Evolutionary conservation across 176 grass and related monocot species (phyloP), one percentile per base, ranked within the genome.

Genomic region (Canna indica): DNA sequence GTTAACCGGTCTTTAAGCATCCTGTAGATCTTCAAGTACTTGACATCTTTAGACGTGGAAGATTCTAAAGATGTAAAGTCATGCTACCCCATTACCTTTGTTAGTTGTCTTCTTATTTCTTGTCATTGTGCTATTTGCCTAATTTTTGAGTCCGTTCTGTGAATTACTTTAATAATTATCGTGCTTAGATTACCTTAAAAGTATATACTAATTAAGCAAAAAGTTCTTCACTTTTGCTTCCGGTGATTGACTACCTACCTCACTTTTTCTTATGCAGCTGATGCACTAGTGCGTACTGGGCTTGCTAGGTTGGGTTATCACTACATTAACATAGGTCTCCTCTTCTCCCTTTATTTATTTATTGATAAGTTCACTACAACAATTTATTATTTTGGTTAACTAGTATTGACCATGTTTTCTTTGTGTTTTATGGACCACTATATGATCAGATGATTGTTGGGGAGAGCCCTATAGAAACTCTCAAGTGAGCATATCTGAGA

Each of bases 401-500:
- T 22, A 36, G 54, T 38, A 56, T 20, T 11, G 32, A 59, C 33
- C 5, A 29, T 16, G 35, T 46, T 38, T 22, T 41, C 9, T 26
- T 39, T 9, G 48, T 22, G 27, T 28, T 74, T 27, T n/a, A 41
- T 56, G 22, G 38, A 54, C 38, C 1, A 18, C 36, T 44, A 34
- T 18, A 50, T 0, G 24, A 79, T 85, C 86, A 99, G 94, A 99
- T 92, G 94, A 99, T 73, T 99, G 94, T 75, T 99, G 94, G 94
- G 94, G 75, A 84, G 94, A 99, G 77, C 48, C 8, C 22, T 47
- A 59, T 36, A 85, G 94, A 75, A 89, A 99, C 69, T 82, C 57
- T 73, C 84, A 87, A 80, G 94, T 97, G 80, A 78, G n/a, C n/a
- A n/a, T n/a, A n/a, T n/a, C n/a, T n/a, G n/a, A n/a, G n/a, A n/a